phyloP scores from a whole-genome alignment of 768 basidiomycete species.

The Lentinus tigrinus region DNA sequence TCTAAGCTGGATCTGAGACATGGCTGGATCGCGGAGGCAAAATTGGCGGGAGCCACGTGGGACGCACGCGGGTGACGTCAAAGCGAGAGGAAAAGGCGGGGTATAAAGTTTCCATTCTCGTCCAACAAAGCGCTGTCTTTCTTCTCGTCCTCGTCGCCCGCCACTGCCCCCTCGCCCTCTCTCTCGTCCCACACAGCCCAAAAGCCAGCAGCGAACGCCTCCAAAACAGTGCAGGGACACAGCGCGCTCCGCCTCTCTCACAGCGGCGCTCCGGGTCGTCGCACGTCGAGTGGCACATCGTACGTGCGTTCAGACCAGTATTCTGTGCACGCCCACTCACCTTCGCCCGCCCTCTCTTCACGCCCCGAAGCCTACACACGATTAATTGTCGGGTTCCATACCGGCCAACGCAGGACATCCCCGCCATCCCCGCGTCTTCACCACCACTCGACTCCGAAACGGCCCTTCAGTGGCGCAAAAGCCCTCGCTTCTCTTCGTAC shows the following conservation, averaged over 20 bases:
- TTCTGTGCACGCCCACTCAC: too few relatives aligned
- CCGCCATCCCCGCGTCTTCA: not conserved
- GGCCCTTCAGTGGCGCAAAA: not conserved
- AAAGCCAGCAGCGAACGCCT: not conserved
- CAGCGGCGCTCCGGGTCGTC: not conserved
- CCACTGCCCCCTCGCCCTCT: not conserved
- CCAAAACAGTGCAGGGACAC: not conserved
- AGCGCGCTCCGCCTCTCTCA: not conserved
- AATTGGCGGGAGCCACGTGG: not conserved
- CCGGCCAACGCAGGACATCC: not conserved
- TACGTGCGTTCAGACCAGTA: too few relatives aligned
- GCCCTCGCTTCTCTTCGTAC: not conserved
- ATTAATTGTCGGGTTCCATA: not conserved
- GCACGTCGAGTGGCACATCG: not conserved
- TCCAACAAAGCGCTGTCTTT: not conserved
- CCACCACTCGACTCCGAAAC: not conserved
- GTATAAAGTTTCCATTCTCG: slow-evolving; percentile 11
- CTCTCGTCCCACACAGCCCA: not conserved
- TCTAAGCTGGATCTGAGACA: too few relatives aligned
- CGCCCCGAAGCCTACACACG: not conserved
- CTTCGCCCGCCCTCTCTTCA: not conserved
- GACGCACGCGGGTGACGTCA: slow-evolving; percentile 7
- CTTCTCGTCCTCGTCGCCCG: not conserved
- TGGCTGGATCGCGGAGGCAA: not conserved
- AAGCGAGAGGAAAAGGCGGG: not conserved